A percentile compares a stretch with the other conserved stretches of the same genome.
Evolutionary conservation across 495 filamentous ascomycete species (phyloP).

Genomic region (Penicillium salamii): DNA sequence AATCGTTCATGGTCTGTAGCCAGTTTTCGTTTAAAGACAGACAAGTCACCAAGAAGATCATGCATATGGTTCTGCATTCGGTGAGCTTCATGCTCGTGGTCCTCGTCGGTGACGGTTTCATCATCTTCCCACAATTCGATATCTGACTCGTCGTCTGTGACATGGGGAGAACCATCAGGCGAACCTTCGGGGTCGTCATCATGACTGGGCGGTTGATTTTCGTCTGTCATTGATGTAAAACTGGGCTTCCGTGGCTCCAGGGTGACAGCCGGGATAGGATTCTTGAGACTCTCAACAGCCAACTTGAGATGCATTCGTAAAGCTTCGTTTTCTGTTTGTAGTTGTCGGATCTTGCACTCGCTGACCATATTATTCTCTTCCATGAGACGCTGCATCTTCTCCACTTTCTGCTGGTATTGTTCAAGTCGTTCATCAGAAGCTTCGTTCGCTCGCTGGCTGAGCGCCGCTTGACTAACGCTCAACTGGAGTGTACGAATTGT

Average conservation of each 20-base stretch:
- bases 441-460: constrained; percentile 48
- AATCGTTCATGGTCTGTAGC: constrained; percentile 69
- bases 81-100: constrained; percentile 38
- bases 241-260: constrained; percentile 37
- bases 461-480: constrained; percentile 55
- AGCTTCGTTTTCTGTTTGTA: constrained; percentile 87
- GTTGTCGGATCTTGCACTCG: constrained; percentile 83
- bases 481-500: constrained; percentile 84
- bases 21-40: constrained; percentile 79
- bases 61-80: constrained; percentile 69
- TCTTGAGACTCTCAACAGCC: constrained; percentile 79
- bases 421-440: constrained; percentile 72
- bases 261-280: constrained; percentile 64
- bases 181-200: constrained; percentile 42
- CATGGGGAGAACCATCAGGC: constrained; percentile 21
- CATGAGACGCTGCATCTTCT: constrained; percentile 87
- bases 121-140: constrained; percentile 46
- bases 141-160: constrained; percentile 30
- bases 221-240: constrained; percentile 36
- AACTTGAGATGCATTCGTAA: constrained; percentile 81
- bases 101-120: constrained; percentile 19
- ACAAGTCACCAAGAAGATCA: constrained; percentile 71
- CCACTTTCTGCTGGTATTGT: constrained; percentile 85
- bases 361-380: constrained; percentile 84
- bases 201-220: constrained; percentile 33